These are phyloP conservation scores for Verbascum thapsus DNA, from an alignment of 257 asterid genomes.

Conservation along the genomic window DNA sequence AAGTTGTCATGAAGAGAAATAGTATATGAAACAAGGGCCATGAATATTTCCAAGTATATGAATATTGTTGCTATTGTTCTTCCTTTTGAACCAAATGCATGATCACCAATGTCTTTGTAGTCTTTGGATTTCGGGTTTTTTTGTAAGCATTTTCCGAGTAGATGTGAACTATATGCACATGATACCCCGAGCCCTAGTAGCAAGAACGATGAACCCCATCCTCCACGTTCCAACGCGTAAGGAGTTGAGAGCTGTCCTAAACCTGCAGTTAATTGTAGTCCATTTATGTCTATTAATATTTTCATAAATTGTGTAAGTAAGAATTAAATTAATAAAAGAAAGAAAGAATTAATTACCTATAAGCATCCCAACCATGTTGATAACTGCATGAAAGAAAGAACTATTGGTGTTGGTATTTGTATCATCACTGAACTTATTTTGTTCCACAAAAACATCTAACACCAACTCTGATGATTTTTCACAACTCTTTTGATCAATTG, in stretches of 20 bases:
- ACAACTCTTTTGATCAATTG: too few relatives aligned
- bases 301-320: too few relatives aligned
- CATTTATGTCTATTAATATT: too few relatives aligned
- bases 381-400: conserved; percentile 66
- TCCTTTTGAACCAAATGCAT: conserved; percentile 71
- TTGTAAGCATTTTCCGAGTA: conserved; percentile 57
- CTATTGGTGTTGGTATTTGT: conserved; percentile 36
- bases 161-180: conserved; percentile 52
- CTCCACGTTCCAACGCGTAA: conserved; percentile 73
- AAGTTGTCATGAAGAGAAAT: conserved; percentile 80
- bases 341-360: too few relatives aligned
- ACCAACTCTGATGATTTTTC: too few relatives aligned
- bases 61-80: conserved; percentile 47
- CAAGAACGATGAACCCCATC: conserved; percentile 65
- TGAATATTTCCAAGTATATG: conserved; percentile 67
- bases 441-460: too few relatives aligned
- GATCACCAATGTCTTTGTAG: conserved; percentile 69
- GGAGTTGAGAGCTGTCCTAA: conserved; percentile 78
- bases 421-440: too few relatives aligned
- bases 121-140: conserved; percentile 52
- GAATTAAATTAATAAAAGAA: too few relatives aligned
- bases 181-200: conserved; percentile 53
- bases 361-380: conserved; percentile 82
- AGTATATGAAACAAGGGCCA: conserved; percentile 83
- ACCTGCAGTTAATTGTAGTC: conserved; percentile 54